Evolutionary conservation across 352 stramenopile genomes (phyloP).

Genomic region (Aphanomyces invadans): DNA sequence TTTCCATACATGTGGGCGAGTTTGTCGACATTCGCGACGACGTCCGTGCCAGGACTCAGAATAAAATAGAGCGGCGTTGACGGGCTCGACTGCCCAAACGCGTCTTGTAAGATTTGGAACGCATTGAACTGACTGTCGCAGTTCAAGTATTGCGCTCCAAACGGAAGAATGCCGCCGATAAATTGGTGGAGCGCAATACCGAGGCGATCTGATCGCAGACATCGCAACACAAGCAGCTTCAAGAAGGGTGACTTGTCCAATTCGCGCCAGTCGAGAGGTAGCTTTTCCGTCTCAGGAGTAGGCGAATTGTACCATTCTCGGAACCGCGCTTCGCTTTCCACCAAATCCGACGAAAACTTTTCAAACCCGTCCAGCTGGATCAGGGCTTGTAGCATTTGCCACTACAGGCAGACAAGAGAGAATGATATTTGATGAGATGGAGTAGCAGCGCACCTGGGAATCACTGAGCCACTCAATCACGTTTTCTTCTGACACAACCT

Average conservation of each 20-base stretch:
- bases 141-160: conserved; percentile 73
- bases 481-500: conserved; percentile 56
- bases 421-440: not conserved
- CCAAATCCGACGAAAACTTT: conserved; percentile 76
- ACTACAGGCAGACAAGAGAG: conserved; percentile 27
- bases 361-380: conserved; percentile 79
- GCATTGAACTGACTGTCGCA: conserved; percentile 90
- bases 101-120: conserved; percentile 91
- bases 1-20: conserved; percentile 88
- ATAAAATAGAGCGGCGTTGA: conserved; percentile 98
- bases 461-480: conserved; percentile 79
- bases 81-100: conserved; percentile 89
- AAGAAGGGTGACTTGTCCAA: conserved; percentile 87
- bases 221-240: conserved; percentile 92
- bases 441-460: conserved; percentile 30
- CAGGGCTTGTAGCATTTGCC: conserved; percentile 71
- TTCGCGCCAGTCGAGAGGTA: conserved; percentile 88
- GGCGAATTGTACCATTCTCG: conserved; percentile 87
- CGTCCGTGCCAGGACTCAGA: conserved; percentile 93
- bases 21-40: conserved; percentile 93
- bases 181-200: conserved; percentile 91
- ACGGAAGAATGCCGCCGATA: conserved; percentile 71
- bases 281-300: conserved; percentile 79
- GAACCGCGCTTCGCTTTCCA: conserved; percentile 86
- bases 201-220: conserved; percentile 90